phyloP scores from a whole-genome alignment of 225 moss, liverwort and hornwort species.

The Polytrichum commune region DNA sequence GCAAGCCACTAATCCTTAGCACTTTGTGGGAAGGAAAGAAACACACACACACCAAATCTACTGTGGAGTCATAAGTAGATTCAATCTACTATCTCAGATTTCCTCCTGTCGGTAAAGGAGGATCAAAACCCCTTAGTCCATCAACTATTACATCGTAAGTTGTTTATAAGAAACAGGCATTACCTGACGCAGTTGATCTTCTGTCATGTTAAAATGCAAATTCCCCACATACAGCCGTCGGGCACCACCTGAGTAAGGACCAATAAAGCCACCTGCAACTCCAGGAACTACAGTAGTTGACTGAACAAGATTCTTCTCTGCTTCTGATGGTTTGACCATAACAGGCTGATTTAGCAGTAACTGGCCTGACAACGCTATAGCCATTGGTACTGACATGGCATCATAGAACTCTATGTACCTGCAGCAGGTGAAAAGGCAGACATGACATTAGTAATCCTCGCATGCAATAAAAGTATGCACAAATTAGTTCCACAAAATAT shows the following conservation, averaged over 20 bases:
- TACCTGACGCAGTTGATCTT: conserved; percentile 99
- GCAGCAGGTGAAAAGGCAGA: conserved; percentile 7
- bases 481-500: too few species aligned
- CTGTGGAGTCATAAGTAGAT: too few species aligned
- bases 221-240: conserved; percentile 97
- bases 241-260: conserved; percentile 98
- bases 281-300: conserved; percentile 96
- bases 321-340: conserved; percentile 99
- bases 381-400: conserved; percentile 99
- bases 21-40: not conserved
- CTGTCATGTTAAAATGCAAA: conserved; percentile 97
- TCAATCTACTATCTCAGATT: not conserved
- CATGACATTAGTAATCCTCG: not conserved
- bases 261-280: conserved; percentile 94
- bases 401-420: conserved; percentile 99
- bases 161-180: not conserved
- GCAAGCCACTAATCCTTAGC: not conserved
- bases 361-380: conserved; percentile 97
- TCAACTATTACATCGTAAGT: not conserved
- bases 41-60: not conserved
- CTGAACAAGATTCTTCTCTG: conserved; percentile 98
- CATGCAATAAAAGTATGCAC: not conserved
- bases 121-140: not conserved
- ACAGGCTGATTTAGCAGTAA: conserved; percentile 89
- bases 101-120: not conserved